phyloP scores from a whole-genome alignment of 2,329 filamentous ascomycete species.

The Phialocephala subalpina region DNA sequence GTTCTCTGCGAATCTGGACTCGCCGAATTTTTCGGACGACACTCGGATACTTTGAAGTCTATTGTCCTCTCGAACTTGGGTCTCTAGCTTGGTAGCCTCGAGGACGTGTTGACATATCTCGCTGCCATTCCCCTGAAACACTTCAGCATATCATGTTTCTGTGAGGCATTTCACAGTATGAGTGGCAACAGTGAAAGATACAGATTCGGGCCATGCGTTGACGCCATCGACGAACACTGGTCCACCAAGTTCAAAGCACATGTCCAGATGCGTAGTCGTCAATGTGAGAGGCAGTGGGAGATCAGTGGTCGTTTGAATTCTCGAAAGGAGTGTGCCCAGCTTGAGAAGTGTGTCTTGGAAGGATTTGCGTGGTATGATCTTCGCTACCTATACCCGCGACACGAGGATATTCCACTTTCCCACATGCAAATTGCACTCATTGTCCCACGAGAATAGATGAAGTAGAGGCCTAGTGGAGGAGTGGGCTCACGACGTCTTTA shows the following conservation, averaged over 20 bases:
- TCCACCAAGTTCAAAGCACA: background rate
- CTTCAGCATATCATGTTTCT: background rate
- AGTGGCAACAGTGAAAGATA: too few species aligned
- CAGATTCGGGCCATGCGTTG: background rate
- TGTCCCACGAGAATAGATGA: background rate
- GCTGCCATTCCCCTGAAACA: background rate
- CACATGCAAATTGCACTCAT: background rate
- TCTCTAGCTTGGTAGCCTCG: background rate
- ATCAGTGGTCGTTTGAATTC: background rate
- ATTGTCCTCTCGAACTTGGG: background rate
- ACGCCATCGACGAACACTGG: background rate
- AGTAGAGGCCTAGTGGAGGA: background rate
- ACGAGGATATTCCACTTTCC: background rate
- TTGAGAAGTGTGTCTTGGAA: background rate
- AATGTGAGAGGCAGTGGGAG: background rate
- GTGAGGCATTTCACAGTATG: background rate
- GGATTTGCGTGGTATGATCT: background rate
- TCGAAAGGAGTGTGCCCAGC: background rate
- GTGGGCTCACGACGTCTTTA: background rate
- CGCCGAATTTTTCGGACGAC: background rate
- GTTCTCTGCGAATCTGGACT: slow-evolving; percentile 13
- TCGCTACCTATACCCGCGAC: background rate
- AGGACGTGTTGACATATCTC: background rate
- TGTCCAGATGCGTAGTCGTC: background rate
- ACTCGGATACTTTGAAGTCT: background rate